Evolutionary conservation across 192 early-diverging fungal species (phyloP).

Genomic region (Coemansia sp.): DNA sequence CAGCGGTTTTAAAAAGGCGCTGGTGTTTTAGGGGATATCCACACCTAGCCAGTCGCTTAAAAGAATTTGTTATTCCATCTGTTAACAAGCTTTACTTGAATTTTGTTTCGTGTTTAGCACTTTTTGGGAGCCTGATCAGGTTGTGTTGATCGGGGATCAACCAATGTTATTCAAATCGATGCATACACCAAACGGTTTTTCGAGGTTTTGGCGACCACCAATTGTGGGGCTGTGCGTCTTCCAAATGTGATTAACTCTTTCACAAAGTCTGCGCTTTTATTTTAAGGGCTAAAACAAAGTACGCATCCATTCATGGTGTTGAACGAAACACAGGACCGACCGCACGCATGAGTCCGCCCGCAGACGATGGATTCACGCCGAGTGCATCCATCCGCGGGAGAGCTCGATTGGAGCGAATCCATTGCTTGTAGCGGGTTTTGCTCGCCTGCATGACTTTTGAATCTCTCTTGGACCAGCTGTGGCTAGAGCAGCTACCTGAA

Average conservation of each 20-base stretch:
- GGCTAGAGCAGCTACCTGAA: not conserved
- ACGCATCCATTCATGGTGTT: slow-evolving; percentile 27
- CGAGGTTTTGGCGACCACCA: no score
- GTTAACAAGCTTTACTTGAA: not conserved
- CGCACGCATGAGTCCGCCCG: not conserved
- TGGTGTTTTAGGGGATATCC: not conserved
- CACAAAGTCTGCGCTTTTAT: slow-evolving; percentile 23
- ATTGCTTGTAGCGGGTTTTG: not conserved
- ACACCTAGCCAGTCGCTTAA: not conserved
- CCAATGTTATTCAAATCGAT: no score
- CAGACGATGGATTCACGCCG: not conserved
- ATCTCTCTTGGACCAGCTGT: not conserved
- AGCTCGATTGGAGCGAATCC: not conserved
- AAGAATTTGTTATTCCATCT: not conserved
- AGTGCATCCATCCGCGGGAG: not conserved
- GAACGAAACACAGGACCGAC: not conserved
- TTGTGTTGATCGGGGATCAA: no score
- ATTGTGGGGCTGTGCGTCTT: no score
- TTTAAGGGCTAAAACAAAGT: slow-evolving; percentile 29
- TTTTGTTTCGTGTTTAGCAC: not conserved
- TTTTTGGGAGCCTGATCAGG: no score
- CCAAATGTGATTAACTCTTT: slow-evolving; percentile 15
- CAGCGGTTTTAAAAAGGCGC: slow-evolving; percentile 4
- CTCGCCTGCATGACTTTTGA: not conserved
- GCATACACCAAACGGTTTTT: no score